Percentiles rank a stretch among this genome's conserved stretches.
Conservation (phyloP, 257 asterid species). For the Nyctanthes arbortristis region DNA sequence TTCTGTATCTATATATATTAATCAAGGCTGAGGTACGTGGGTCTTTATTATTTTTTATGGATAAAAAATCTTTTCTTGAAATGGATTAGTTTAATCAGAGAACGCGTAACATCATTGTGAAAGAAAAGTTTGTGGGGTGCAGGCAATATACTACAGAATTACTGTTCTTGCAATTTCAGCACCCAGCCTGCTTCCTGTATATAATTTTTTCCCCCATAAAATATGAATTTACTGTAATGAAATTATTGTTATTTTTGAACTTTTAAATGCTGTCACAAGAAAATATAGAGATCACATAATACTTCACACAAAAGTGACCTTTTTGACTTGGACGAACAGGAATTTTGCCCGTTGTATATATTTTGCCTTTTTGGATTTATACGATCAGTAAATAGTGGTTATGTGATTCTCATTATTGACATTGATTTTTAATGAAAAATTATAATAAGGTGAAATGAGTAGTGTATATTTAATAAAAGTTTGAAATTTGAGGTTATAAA, state of each 20-base stretch:
- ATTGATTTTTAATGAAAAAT: no score
- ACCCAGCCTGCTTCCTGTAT: no score
- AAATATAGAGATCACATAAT: not conserved
- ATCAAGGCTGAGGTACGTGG: conserved; percentile 20
- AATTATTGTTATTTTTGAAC: not conserved
- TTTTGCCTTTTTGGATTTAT: not conserved
- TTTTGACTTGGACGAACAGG: not conserved
- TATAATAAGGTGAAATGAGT: no score
- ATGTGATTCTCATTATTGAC: no score
- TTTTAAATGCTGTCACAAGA: not conserved
- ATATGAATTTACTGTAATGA: not conserved
- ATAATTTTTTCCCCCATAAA: not conserved
- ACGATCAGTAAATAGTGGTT: conserved; percentile 2
- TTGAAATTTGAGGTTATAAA: no score
- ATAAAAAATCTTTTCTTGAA: conserved; percentile 25
- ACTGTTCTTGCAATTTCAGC: not conserved
- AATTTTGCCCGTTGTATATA: not conserved
- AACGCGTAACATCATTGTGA: conserved; percentile 10
- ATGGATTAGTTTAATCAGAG: conserved; percentile 9
- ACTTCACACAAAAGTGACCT: not conserved
- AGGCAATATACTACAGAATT: conserved; percentile 2
- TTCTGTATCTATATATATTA: conserved; percentile 17
- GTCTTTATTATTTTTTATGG: not conserved
- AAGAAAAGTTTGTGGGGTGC: conserved; percentile 9
- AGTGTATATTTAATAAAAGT: no score